Conservation (phyloP, 192 early-diverging fungal genomes). For the Mortierella hygrophila region DNA sequence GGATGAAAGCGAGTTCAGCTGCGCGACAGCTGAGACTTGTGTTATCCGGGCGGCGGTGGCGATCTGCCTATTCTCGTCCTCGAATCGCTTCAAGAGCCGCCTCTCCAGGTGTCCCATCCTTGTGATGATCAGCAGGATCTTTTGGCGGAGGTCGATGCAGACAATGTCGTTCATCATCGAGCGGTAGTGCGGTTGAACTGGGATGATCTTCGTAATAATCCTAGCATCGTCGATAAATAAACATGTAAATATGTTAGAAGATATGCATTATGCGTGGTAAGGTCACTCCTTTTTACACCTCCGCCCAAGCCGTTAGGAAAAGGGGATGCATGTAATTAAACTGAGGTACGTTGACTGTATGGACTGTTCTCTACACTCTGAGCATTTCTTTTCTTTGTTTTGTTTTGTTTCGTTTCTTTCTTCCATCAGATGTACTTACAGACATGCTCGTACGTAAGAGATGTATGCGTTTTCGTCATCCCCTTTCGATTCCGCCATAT, state of each 20-base stretch:
- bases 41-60: neutral
- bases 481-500: slow-evolving; percentile 36
- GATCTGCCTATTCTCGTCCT: slow-evolving; percentile 33
- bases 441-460: slow-evolving; percentile 45
- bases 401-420: neutral
- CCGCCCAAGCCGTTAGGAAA: no score
- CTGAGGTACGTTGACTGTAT: neutral
- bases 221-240: slow-evolving; percentile 9
- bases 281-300: no score
- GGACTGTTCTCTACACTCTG: neutral
- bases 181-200: slow-evolving; percentile 29
- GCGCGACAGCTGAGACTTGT: neutral
- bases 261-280: neutral
- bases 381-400: neutral
- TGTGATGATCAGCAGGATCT: slow-evolving; percentile 31
- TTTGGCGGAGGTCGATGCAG: slow-evolving; percentile 54
- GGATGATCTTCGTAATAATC: slow-evolving; percentile 50
- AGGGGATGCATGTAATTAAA: neutral
- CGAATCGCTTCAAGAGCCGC: slow-evolving; percentile 36
- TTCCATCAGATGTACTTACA: slow-evolving; percentile 28
- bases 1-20: neutral
- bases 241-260: neutral
- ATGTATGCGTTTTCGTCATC: slow-evolving; percentile 54
- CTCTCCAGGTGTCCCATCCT: slow-evolving; percentile 47
- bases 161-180: slow-evolving; percentile 56